A percentile compares a stretch with the other conserved stretches of the same genome.
Conservation (phyloP, 1,139 yeast species). For the Suhomyces terraborum region DNA sequence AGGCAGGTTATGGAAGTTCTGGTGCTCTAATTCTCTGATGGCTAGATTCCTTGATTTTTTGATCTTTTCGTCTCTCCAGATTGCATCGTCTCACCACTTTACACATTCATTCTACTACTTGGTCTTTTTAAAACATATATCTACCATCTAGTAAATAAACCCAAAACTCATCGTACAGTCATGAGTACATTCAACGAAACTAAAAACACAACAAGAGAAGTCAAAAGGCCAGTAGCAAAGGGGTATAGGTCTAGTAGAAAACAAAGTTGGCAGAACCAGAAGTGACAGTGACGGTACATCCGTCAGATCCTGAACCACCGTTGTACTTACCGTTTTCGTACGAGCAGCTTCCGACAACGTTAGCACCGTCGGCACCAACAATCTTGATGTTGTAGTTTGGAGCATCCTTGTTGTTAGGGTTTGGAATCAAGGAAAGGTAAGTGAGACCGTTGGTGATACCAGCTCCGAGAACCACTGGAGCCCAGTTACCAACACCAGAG, state of each 20-base stretch:
- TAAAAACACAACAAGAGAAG: slow-evolving; percentile 13
- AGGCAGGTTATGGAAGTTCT: too few species aligned
- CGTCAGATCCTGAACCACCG: slow-evolving; percentile 62
- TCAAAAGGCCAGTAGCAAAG: slow-evolving; percentile 6
- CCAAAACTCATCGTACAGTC: slow-evolving; percentile 8
- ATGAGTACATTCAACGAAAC: slow-evolving; percentile 12
- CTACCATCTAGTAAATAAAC: slow-evolving; percentile 7
- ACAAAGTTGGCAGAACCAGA: slow-evolving; percentile 70
- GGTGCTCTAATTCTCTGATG: too few species aligned
- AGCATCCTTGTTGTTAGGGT: slow-evolving; percentile 67
- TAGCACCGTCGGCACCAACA: slow-evolving; percentile 55
- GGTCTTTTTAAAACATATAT: not conserved
- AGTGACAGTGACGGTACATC: slow-evolving; percentile 75
- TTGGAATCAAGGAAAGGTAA: slow-evolving; percentile 77
- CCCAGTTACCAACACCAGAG: slow-evolving; percentile 79
- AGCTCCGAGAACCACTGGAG: slow-evolving; percentile 78
- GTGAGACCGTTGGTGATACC: slow-evolving; percentile 64
- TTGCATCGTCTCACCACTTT: too few species aligned
- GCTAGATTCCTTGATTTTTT: too few species aligned
- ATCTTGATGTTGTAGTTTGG: slow-evolving; percentile 72
- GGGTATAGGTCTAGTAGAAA: slow-evolving; percentile 44
- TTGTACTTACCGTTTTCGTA: slow-evolving; percentile 65
- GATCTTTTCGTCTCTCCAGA: too few species aligned
- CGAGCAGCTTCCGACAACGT: slow-evolving; percentile 60
- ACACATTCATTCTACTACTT: not conserved